Evolutionary conservation across 208 protist genomes (phyloP).

Genomic region (Leishmania amazonensis): DNA sequence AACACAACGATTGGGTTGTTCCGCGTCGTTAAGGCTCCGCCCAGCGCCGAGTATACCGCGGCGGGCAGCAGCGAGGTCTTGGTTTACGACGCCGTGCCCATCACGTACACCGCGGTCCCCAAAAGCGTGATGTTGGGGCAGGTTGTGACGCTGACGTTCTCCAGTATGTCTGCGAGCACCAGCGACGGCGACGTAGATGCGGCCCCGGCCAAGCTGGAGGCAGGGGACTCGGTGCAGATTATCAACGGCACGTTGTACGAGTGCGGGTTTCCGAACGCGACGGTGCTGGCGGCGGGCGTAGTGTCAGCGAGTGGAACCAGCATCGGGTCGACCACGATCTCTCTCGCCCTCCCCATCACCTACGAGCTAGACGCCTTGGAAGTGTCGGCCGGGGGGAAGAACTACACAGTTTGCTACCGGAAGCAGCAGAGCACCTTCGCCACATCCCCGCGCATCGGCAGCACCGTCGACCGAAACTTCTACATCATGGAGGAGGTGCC

Average conservation of each 20-base stretch:
- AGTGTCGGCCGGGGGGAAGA: constrained; percentile 8
- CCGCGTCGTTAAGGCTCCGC: constrained; percentile 42
- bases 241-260: constrained; percentile 77
- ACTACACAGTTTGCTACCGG: constrained; percentile 78
- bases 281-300: constrained; percentile 40
- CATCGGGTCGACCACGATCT: constrained; percentile 12
- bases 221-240: constrained; percentile 59
- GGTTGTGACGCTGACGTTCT: constrained; percentile 57
- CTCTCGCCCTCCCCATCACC: constrained; percentile 20
- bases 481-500: constrained; percentile 48
- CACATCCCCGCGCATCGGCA: constrained; percentile 50
- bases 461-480: constrained; percentile 64
- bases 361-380: constrained; percentile 3
- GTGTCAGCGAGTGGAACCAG: constrained; percentile 28
- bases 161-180: background rate
- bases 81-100: constrained; percentile 43
- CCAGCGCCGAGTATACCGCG: constrained; percentile 6
- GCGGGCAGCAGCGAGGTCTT: constrained; percentile 10
- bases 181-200: constrained; percentile 1
- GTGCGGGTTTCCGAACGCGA: constrained; percentile 80
- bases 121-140: constrained; percentile 56
- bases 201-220: constrained; percentile 16
- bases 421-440: constrained; percentile 64
- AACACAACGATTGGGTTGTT: constrained; percentile 55
- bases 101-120: constrained; percentile 44